Base-by-base conservation (phyloP, 306 rosid species). In the Glycyrrhiza uralensis region DNA sequence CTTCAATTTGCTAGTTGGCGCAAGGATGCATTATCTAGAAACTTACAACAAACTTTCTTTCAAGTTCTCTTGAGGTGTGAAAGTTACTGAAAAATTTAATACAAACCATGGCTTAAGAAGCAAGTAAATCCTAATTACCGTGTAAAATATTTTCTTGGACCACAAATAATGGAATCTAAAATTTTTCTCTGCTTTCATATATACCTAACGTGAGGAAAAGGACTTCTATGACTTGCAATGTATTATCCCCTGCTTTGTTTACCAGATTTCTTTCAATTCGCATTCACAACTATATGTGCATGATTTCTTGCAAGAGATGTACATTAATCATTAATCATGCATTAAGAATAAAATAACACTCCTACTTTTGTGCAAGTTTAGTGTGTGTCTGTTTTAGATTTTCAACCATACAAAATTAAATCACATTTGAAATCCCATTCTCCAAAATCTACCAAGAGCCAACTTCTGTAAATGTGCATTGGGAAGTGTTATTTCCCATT, bases 161-260 rank as follows among this genome's bases (percentile, higher is more conserved):
- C 72, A 78, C 65, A 47, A 75, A 39, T 70, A 79, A 41, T 75
- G 64, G 81, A 36, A 75, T 70, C 79, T 38, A 38, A 38, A 58
- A 2, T 0, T 2, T 63, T 55, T 57, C 57, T 79, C 14, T 13
- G 51, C 57, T 75, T 75, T 75, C 81, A 79, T n/a, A n/a, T n/a
- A n/a, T 51, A 72, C 86, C 81, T 59, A 69, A 69, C 60, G 6
- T 71, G 20, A n/a, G 15, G 71, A 38, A 45, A 70, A 45, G 4
- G 66, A 64, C 73, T 69, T 51, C 0, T 29, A 39, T 39, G 11
- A 22, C 4, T 72, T 56, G 36, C 30, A 60, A 14, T 49, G 9
- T 65, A 13, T 50, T 55, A 51, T 15, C 23, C 30, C 10, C 5
- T n/a, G n/a, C 49, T 26, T 55, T 65, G 62, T 14, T 52, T 54